Evolutionary conservation across 2,329 filamentous ascomycete species (phyloP).

Genomic region (Colletotrichum abscissum): DNA sequence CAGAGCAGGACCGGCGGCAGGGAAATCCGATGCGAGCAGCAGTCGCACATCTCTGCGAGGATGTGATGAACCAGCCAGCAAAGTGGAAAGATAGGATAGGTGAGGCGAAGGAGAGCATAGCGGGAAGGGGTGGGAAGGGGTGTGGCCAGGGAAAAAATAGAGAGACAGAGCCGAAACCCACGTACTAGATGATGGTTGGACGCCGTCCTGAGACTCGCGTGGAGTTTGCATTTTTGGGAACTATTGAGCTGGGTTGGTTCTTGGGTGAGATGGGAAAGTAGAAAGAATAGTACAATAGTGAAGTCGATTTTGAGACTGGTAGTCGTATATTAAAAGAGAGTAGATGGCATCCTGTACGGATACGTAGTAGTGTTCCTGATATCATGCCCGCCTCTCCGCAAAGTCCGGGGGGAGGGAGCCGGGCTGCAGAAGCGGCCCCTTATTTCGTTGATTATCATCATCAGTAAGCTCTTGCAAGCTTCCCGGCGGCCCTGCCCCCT

Average conservation of each 20-base stretch:
- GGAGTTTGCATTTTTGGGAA: constrained; percentile 34
- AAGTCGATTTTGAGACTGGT: constrained; percentile 22
- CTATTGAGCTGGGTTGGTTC: constrained; percentile 17
- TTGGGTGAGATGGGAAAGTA: background rate
- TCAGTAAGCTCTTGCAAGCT: constrained; percentile 10
- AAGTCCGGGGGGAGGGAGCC: constrained; percentile 15
- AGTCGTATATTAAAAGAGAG: constrained; percentile 19
- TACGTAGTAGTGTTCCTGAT: background rate
- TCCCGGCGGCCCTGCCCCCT: background rate
- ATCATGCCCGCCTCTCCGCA: constrained; percentile 7
- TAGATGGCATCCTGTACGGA: background rate
- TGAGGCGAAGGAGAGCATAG: constrained; percentile 6
- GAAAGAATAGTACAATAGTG: background rate
- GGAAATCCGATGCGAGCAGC: constrained; percentile 31
- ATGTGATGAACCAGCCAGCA: constrained; percentile 26
- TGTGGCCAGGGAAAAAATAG: constrained; percentile 2
- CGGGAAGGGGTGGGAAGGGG: constrained; percentile 14
- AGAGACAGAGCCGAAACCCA: constrained; percentile 24
- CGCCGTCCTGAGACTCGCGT: constrained; percentile 30
- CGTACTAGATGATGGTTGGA: constrained; percentile 33
- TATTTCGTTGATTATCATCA: background rate
- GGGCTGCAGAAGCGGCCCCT: constrained; percentile 3
- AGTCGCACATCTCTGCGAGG: constrained; percentile 21
- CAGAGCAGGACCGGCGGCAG: background rate
- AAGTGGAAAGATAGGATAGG: background rate